Conservation (phyloP, 306 rosid genomes). For the Argentina anserina region DNA sequence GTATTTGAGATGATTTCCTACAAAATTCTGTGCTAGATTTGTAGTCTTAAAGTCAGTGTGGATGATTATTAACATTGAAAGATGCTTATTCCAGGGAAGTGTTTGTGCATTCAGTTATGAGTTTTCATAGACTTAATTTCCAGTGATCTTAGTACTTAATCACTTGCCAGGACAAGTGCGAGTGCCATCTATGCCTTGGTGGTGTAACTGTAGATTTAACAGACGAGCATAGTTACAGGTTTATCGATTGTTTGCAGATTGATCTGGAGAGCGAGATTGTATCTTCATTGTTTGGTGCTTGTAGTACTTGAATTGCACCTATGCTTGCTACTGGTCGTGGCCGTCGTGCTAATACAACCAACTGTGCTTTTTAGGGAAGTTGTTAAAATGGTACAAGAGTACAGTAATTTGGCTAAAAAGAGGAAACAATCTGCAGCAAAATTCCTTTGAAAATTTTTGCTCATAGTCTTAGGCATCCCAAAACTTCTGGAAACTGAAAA, state of each 20-base stretch:
- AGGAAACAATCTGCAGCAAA: background rate
- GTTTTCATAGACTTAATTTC: background rate
- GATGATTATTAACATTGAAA: background rate
- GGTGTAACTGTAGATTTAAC: background rate
- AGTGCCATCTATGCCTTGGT: background rate
- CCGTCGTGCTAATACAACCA: too few relatives aligned
- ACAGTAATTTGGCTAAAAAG: background rate
- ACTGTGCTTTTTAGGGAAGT: too few relatives aligned
- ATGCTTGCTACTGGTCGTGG: too few relatives aligned
- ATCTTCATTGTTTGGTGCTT: background rate
- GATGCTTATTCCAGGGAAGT: background rate
- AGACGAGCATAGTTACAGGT: background rate
- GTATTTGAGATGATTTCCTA: conserved; percentile 11
- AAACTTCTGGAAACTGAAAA: background rate
- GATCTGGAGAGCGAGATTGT: background rate
- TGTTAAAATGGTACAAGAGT: too few relatives aligned
- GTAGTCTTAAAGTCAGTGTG: conserved; percentile 19
- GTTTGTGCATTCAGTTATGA: conserved; percentile 3
- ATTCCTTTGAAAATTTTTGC: background rate
- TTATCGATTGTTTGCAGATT: background rate
- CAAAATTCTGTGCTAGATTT: conserved; percentile 19
- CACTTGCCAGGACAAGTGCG: background rate
- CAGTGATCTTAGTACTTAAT: background rate
- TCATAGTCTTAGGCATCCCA: background rate
- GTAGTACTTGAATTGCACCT: background rate